Conservation (phyloP, 2,329 filamentous ascomycete genomes). For the Bipolaris sorokiniana region DNA sequence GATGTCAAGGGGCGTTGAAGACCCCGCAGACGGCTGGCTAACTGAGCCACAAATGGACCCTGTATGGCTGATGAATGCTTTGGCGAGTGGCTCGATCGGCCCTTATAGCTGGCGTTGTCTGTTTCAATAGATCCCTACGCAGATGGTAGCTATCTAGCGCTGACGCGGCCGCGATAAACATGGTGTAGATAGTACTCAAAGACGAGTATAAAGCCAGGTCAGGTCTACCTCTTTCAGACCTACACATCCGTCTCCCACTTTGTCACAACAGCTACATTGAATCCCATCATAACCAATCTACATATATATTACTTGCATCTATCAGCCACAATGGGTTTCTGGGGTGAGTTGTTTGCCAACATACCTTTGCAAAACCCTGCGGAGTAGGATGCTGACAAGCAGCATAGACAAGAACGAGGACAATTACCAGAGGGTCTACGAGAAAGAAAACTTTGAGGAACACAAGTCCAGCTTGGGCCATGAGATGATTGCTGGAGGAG, state of each 20-base stretch:
- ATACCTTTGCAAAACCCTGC: not conserved
- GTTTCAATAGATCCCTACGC: constrained; percentile 2
- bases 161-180: constrained; percentile 20
- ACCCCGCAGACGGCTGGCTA: constrained; percentile 11
- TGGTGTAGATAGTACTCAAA: not conserved
- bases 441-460: constrained; percentile 52
- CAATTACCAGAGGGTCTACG: constrained; percentile 63
- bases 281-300: not conserved
- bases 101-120: constrained; percentile 13
- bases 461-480: constrained; percentile 72
- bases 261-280: not conserved
- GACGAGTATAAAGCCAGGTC: constrained; percentile 20
- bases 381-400: constrained; percentile 1
- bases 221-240: not conserved
- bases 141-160: not conserved
- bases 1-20: constrained; percentile 8
- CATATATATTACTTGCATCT: not conserved
- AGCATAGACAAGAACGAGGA: constrained; percentile 58
- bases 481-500: constrained; percentile 76
- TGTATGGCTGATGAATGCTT: constrained; percentile 26
- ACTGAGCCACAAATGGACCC: constrained; percentile 32
- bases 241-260: not conserved
- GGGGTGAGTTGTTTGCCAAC: constrained; percentile 37
- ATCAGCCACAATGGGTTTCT: constrained; percentile 50
- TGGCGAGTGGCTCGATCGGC: constrained; percentile 32